Evolutionary conservation across 805 yeast species (phyloP).

Genomic region (Metahyphopichia silvanorum): DNA sequence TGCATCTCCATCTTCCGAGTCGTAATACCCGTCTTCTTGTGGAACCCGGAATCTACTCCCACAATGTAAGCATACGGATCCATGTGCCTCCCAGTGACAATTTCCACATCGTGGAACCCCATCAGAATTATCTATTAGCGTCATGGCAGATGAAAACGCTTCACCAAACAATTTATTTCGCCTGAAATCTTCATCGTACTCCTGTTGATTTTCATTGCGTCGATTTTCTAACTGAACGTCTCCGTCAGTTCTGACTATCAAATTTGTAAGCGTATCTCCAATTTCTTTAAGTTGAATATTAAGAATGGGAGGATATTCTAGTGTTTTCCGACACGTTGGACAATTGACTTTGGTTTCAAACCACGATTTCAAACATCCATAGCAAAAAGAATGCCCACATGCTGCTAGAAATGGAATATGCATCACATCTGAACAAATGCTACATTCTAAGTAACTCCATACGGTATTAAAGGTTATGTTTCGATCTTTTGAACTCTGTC

Average conservation of each 20-base stretch:
- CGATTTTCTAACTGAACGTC: conserved; percentile 20
- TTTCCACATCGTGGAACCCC: conserved; percentile 73
- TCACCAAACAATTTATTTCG: conserved; percentile 44
- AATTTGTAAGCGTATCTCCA: conserved; percentile 30
- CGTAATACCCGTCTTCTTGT: conserved; percentile 28
- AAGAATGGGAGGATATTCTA: conserved; percentile 48
- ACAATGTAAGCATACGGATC: conserved; percentile 65
- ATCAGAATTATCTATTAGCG: conserved; percentile 59
- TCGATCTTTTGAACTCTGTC: no score
- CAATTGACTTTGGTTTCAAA: conserved; percentile 55
- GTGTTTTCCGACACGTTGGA: conserved; percentile 59
- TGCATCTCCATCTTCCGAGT: conserved; percentile 36
- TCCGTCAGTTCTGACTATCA: conserved; percentile 32
- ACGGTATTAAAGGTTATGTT: conserved; percentile 19
- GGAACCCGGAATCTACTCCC: conserved; percentile 47
- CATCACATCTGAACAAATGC: conserved; percentile 70
- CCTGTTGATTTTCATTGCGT: conserved; percentile 22
- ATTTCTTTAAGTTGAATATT: conserved; percentile 52
- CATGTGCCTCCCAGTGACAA: conserved; percentile 80
- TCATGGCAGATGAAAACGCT: conserved; percentile 48
- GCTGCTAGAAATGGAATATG: conserved; percentile 56
- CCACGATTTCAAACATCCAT: conserved; percentile 63
- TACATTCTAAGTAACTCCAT: conserved; percentile 43
- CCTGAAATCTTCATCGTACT: conserved; percentile 39
- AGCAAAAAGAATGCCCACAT: conserved; percentile 79